Conservation (phyloP, 768 basidiomycete genomes). For the Auriscalpium microsporum region DNA sequence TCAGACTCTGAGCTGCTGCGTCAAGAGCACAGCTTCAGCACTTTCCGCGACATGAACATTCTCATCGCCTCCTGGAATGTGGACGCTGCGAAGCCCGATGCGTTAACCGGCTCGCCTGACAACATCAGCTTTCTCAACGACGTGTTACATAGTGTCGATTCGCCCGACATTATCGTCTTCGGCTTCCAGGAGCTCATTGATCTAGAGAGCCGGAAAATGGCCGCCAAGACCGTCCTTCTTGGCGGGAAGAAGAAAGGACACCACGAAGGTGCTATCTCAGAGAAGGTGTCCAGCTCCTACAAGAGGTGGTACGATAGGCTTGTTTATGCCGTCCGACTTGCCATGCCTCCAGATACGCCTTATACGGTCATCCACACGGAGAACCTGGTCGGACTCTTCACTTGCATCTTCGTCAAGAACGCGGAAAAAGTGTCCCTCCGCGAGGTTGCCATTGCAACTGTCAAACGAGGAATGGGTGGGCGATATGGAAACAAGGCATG, state of each 20-base stretch:
- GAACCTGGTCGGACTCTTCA: constrained; percentile 85
- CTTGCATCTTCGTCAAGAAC: constrained; percentile 65
- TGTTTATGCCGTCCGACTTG: constrained; percentile 57
- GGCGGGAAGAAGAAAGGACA: constrained; percentile 54
- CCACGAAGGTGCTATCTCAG: constrained; percentile 53
- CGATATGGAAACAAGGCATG: constrained; percentile 91
- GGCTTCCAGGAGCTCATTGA: constrained; percentile 97
- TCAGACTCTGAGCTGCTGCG: constrained; percentile 70
- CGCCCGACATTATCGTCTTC: constrained; percentile 85
- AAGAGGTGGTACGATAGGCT: constrained; percentile 85
- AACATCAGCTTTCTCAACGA: constrained; percentile 80
- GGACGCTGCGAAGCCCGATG: constrained; percentile 78
- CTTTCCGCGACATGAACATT: constrained; percentile 66
- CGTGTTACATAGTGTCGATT: constrained; percentile 59
- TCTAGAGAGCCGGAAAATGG: constrained; percentile 86
- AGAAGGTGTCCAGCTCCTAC: constrained; percentile 82
- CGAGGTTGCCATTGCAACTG: constrained; percentile 65
- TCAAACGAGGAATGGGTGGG: constrained; percentile 91
- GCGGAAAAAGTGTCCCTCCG: constrained; percentile 50
- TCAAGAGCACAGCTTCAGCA: constrained; percentile 69
- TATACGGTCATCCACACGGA: constrained; percentile 82
- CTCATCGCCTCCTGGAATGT: constrained; percentile 91
- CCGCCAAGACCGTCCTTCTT: constrained; percentile 84
- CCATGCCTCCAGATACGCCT: constrained; percentile 63
- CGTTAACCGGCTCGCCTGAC: constrained; percentile 53